phyloP scores from a whole-genome alignment of 352 stramenopile genomes.

The Pythium plurisporium region DNA sequence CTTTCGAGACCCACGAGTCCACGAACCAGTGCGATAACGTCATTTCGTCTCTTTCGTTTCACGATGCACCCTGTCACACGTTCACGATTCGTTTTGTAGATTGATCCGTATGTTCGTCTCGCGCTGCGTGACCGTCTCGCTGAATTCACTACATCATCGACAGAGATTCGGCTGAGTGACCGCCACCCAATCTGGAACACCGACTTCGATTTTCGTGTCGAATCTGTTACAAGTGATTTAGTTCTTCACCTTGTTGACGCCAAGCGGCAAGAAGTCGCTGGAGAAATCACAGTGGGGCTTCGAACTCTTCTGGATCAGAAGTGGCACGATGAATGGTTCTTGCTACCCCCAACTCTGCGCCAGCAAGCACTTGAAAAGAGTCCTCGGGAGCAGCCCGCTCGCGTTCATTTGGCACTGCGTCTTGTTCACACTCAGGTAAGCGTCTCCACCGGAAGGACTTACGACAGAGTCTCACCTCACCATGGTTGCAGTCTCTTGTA shows the following conservation, averaged over 20 bases:
- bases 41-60: neutral
- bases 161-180: slow-evolving; percentile 40
- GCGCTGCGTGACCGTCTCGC: slow-evolving; percentile 21
- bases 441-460: no score
- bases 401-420: slow-evolving; percentile 31
- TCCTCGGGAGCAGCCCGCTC: slow-evolving; percentile 28
- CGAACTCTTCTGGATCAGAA: slow-evolving; percentile 57
- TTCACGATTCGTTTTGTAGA: slow-evolving; percentile 24
- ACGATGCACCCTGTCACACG: neutral
- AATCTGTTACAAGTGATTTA: slow-evolving; percentile 38
- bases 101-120: slow-evolving; percentile 50
- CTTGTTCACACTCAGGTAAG: slow-evolving; percentile 60
- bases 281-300: slow-evolving; percentile 41
- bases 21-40: slow-evolving; percentile 34
- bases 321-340: slow-evolving; percentile 49
- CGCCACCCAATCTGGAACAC: slow-evolving; percentile 43
- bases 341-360: slow-evolving; percentile 48
- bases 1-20: slow-evolving; percentile 36
- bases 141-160: slow-evolving; percentile 12
- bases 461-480: no score
- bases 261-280: slow-evolving; percentile 40
- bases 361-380: slow-evolving; percentile 55
- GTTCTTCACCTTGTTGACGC: slow-evolving; percentile 50
- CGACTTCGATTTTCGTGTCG: slow-evolving; percentile 30
- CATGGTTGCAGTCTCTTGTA: slow-evolving; percentile 38